Conservation (phyloP, 768 basidiomycete species). For the Butyriboletus loyo region DNA sequence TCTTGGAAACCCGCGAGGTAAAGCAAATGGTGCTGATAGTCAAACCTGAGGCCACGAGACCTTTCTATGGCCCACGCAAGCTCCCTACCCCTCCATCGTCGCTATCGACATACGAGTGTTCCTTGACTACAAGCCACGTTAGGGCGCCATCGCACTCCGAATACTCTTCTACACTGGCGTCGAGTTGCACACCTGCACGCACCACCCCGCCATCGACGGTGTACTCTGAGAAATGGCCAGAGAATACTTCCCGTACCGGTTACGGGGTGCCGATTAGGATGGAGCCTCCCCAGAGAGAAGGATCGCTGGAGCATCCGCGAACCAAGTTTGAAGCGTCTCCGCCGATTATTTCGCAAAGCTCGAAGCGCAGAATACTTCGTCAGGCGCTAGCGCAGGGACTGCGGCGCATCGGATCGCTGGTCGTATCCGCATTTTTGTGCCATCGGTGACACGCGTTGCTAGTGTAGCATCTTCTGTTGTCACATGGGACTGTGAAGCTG, state of each 20-base stretch:
- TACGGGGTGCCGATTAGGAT: constrained; percentile 21
- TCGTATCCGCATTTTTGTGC: constrained; percentile 30
- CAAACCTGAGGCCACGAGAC: constrained; percentile 20
- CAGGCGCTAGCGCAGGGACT: constrained; percentile 23
- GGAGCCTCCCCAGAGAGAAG: constrained; percentile 21
- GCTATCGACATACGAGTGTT: constrained; percentile 24
- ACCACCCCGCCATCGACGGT: constrained; percentile 28
- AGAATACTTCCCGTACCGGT: constrained; percentile 22
- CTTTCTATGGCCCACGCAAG: constrained; percentile 26
- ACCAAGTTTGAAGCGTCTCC: constrained; percentile 19
- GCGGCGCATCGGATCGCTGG: constrained; percentile 28
- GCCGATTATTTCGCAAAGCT: constrained; percentile 19
- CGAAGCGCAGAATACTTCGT: constrained; percentile 25
- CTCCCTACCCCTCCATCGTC: constrained; percentile 32
- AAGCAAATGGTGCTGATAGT: constrained; percentile 10
- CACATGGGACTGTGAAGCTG: constrained; percentile 26
- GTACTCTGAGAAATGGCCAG: constrained; percentile 31
- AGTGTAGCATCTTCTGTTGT: constrained; percentile 7
- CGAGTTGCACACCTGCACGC: constrained; percentile 29
- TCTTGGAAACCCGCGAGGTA: constrained; percentile 15
- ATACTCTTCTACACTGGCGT: constrained; percentile 24
- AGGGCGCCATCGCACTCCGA: constrained; percentile 21
- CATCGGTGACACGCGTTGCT: constrained; percentile 23
- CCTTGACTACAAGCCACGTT: constrained; percentile 10
- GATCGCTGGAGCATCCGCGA: constrained; percentile 22